Evolutionary conservation across 129 eudicot genomes (phyloP).

Genomic region (Artemisia tridentata): DNA sequence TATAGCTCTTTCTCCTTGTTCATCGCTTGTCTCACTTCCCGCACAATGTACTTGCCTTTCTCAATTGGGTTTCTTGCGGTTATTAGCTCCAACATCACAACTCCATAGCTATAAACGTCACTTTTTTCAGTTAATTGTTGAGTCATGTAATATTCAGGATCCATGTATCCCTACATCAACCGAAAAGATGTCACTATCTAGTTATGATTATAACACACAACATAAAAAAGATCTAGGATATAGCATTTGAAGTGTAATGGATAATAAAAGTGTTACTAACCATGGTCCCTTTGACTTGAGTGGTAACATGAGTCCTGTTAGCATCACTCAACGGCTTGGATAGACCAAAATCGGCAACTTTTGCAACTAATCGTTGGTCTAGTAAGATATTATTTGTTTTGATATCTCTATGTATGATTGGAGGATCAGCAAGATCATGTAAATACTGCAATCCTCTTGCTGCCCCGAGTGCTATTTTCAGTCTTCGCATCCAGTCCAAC

Average conservation of each 20-base stretch:
- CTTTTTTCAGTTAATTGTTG: constrained; percentile 55
- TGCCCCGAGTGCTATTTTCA: constrained; percentile 50
- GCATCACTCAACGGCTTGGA: constrained; percentile 35
- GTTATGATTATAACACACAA: not conserved
- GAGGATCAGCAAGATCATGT: constrained; percentile 56
- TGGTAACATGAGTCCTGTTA: constrained; percentile 36
- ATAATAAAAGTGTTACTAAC: constrained; percentile 26
- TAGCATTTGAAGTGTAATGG: not conserved
- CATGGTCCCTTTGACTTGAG: constrained; percentile 62
- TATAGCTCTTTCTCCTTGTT: constrained; percentile 41
- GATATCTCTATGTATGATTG: constrained; percentile 55
- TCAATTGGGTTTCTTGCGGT: constrained; percentile 63
- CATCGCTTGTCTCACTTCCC: constrained; percentile 53
- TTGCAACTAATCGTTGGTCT: constrained; percentile 46
- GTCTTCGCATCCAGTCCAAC: constrained; percentile 45
- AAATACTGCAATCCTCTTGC: constrained; percentile 51
- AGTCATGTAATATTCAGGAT: constrained; percentile 62
- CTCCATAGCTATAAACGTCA: constrained; percentile 66
- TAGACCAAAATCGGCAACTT: constrained; percentile 62
- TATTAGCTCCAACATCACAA: constrained; percentile 53
- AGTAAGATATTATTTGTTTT: constrained; percentile 50
- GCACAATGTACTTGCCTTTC: constrained; percentile 61
- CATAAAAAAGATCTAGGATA: not conserved
- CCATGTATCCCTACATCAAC: constrained; percentile 48
- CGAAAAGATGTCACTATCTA: not conserved